phyloP scores from a whole-genome alignment of 169 alveolate species.

The Eimeria falciformis region DNA sequence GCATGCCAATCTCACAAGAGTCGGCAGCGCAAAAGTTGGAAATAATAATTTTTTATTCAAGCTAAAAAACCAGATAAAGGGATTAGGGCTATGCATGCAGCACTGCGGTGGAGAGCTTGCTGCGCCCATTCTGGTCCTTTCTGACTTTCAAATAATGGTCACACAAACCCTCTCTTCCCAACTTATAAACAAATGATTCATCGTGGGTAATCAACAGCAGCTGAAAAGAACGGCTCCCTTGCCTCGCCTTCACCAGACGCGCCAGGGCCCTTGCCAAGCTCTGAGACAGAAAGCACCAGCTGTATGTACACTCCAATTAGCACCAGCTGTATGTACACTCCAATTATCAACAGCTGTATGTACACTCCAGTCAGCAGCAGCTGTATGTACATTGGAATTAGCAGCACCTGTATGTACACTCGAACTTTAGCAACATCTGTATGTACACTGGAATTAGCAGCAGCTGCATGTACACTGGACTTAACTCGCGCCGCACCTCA shows the following conservation, averaged over 20 bases:
- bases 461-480: neutral
- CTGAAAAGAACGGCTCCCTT: conserved; percentile 80
- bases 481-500: conserved; percentile 82
- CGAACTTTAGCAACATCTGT: neutral
- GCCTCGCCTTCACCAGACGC: conserved; percentile 79
- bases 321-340: neutral
- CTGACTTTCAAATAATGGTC: conserved; percentile 72
- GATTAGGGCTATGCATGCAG: neutral
- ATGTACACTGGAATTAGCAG: neutral
- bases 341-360: neutral
- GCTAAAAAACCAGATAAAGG: neutral
- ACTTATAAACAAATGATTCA: conserved; percentile 92
- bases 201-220: conserved; percentile 98
- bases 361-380: neutral
- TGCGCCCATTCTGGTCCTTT: conserved; percentile 59
- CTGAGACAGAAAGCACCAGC: conserved; percentile 16
- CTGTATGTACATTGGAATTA: neutral
- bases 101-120: neutral
- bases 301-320: neutral
- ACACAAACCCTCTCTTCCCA: conserved; percentile 76
- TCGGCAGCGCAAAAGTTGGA: too few relatives aligned
- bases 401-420: neutral
- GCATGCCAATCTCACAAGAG: too few relatives aligned
- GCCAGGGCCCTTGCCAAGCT: conserved; percentile 80
- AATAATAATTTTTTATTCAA: too few relatives aligned